Percentiles rank a stretch among this genome's conserved stretches.
phyloP scores from a whole-genome alignment of 2,329 filamentous ascomycete genomes.

The Neophaeococcomyces aloes region DNA sequence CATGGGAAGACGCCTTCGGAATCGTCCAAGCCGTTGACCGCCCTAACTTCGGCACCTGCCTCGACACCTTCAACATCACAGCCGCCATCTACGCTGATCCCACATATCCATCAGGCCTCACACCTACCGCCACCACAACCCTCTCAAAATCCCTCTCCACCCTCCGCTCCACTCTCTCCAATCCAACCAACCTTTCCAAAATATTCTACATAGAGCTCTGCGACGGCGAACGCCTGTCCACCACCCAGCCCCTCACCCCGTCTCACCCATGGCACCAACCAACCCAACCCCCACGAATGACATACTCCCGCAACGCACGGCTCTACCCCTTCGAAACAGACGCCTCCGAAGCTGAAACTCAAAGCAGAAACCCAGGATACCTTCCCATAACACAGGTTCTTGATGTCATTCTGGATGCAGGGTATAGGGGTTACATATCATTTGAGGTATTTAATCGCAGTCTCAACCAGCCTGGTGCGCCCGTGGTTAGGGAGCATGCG shows the following conservation, averaged over 20 bases:
- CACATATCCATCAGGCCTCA: too few species aligned
- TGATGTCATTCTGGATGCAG: slow-evolving; percentile 50
- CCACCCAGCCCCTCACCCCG: slow-evolving; percentile 45
- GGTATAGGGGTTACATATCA: slow-evolving; percentile 38
- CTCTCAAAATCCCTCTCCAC: too few species aligned
- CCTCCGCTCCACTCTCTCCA: slow-evolving; percentile 46
- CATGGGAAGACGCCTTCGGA: slow-evolving; percentile 63
- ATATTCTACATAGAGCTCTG: slow-evolving; percentile 70
- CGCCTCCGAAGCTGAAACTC: slow-evolving; percentile 8
- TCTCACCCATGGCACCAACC: slow-evolving; percentile 50
- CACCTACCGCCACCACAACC: slow-evolving; percentile 39
- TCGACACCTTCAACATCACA: slow-evolving; percentile 71
- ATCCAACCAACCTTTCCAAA: slow-evolving; percentile 37
- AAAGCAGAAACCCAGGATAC: slow-evolving; percentile 46
- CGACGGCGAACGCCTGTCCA: slow-evolving; percentile 57
- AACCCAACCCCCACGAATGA: slow-evolving; percentile 57
- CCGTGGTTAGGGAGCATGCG: slow-evolving; percentile 17
- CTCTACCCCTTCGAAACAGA: slow-evolving; percentile 56
- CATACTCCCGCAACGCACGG: slow-evolving; percentile 65
- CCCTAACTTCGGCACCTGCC: slow-evolving; percentile 63
- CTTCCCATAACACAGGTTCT: slow-evolving; percentile 55
- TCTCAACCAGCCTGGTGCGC: slow-evolving; percentile 12
- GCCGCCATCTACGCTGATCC: slow-evolving; percentile 63
- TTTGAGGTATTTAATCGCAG: slow-evolving; percentile 21
- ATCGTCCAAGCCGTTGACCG: slow-evolving; percentile 55